A percentile compares a stretch with the other conserved stretches of the same genome.
Evolutionary conservation across 371 early-diverging fungal species (phyloP).

Genomic region (Lichtheimia corymbifera): DNA sequence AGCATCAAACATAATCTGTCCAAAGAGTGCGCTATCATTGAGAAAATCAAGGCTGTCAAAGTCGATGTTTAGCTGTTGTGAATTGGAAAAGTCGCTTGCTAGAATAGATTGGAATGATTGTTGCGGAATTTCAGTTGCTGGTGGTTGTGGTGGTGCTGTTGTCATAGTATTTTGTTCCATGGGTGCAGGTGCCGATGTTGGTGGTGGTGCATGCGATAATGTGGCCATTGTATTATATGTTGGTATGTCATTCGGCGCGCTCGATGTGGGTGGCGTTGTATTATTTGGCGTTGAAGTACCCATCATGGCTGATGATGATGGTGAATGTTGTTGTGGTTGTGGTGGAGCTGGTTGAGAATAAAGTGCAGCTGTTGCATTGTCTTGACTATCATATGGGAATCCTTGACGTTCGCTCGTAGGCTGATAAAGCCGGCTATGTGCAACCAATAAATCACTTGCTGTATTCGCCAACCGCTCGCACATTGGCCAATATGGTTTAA

Average conservation of each 20-base stretch:
- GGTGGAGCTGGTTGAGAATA: constrained; percentile 6
- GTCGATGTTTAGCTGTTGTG: constrained; percentile 18
- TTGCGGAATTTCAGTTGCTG: not conserved
- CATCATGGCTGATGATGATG: not conserved
- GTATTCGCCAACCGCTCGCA: constrained; percentile 41
- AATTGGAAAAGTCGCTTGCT: constrained; percentile 4
- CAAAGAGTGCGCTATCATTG: constrained; percentile 41
- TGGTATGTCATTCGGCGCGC: not conserved
- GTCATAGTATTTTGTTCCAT: not conserved
- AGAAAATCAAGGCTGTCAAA: constrained; percentile 45
- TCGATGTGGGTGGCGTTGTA: not conserved
- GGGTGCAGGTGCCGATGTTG: not conserved
- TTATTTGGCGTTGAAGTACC: not conserved
- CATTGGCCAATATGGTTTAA: constrained; percentile 45
- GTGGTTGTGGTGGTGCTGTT: constrained; percentile 7
- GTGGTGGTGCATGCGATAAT: not conserved
- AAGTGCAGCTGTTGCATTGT: not conserved
- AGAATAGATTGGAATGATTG: constrained; percentile 6
- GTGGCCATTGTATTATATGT: not conserved
- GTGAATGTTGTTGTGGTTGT: not conserved
- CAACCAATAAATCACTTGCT: constrained; percentile 36
- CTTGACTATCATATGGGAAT: constrained; percentile 13
- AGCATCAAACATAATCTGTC: constrained; percentile 50
- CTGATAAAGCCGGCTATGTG: constrained; percentile 43
- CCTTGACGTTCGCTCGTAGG: constrained; percentile 11